Evolutionary conservation across 2,329 filamentous ascomycete species (phyloP).

Genomic region (Ceratocystiopsis sp.): DNA sequence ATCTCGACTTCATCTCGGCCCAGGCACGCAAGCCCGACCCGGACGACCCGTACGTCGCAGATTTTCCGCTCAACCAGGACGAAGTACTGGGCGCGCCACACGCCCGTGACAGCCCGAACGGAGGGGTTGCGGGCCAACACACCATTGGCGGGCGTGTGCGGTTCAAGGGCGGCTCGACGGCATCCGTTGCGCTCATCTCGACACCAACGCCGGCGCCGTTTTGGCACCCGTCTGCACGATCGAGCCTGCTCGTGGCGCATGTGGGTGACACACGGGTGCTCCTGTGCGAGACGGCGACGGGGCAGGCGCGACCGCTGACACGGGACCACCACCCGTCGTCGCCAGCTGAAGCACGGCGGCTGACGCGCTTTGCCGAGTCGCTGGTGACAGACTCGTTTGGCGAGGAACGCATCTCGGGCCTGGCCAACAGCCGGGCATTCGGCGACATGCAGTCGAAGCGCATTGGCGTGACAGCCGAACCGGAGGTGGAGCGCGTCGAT

Average conservation of each 20-base stretch:
- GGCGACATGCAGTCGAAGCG: constrained; percentile 86
- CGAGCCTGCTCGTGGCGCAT: constrained; percentile 72
- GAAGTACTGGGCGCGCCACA: constrained; percentile 57
- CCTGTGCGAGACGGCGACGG: constrained; percentile 73
- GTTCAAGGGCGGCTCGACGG: constrained; percentile 89
- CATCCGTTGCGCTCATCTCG: constrained; percentile 75
- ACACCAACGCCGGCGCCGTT: constrained; percentile 84
- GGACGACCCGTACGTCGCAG: constrained; percentile 51
- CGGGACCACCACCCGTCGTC: constrained; percentile 86
- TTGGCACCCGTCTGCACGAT: constrained; percentile 80
- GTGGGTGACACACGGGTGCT: constrained; percentile 87
- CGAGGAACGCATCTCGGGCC: constrained; percentile 82
- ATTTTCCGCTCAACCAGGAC: constrained; percentile 67
- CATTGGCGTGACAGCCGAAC: constrained; percentile 85
- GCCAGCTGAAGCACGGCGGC: constrained; percentile 63
- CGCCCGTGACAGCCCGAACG: constrained; percentile 30
- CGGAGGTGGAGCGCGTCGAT: constrained; percentile 67
- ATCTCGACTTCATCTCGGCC: constrained; percentile 83
- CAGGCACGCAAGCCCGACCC: constrained; percentile 70
- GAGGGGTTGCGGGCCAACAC: constrained; percentile 14
- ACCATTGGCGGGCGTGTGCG: constrained; percentile 57
- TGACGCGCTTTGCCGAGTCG: constrained; percentile 58
- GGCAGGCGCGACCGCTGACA: constrained; percentile 63
- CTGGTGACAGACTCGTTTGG: constrained; percentile 95
- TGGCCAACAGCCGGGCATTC: constrained; percentile 88